Evolutionary conservation across 2,329 filamentous ascomycete genomes (phyloP).

Genomic region (Cercospora brassicicola): DNA sequence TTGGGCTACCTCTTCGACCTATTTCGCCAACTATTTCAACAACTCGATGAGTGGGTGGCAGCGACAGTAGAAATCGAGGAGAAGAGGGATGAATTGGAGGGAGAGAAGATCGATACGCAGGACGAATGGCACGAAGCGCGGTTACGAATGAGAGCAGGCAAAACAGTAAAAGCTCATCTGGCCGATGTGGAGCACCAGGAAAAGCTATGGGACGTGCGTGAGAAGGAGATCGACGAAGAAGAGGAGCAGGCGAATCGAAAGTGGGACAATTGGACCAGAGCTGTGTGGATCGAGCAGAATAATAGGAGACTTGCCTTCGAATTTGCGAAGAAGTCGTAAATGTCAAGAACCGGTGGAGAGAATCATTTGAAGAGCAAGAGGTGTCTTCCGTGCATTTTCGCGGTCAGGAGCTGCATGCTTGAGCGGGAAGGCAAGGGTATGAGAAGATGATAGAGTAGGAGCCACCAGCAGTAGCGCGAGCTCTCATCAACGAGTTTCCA

Average conservation of each 20-base stretch:
- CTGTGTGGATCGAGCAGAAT: too few relatives aligned
- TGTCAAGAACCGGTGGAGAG: not conserved
- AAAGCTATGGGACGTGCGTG: too few relatives aligned
- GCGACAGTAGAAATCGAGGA: not conserved
- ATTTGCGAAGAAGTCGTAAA: too few relatives aligned
- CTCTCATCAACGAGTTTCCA: not conserved
- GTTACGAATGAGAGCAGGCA: too few relatives aligned
- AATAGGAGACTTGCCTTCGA: too few relatives aligned
- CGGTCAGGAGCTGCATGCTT: not conserved
- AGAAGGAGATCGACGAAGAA: too few relatives aligned
- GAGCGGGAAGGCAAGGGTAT: not conserved
- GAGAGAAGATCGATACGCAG: too few relatives aligned
- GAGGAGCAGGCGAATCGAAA: too few relatives aligned
- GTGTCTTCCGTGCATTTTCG: not conserved
- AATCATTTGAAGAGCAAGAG: not conserved
- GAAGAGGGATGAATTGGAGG: not conserved
- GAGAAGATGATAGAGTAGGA: not conserved
- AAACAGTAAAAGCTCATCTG: too few relatives aligned
- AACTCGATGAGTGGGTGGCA: not conserved
- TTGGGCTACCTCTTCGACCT: not conserved
- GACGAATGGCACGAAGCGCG: too few relatives aligned
- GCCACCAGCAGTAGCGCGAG: not conserved
- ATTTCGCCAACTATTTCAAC: not conserved
- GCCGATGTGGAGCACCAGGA: too few relatives aligned
- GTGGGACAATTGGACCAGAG: too few relatives aligned